These are phyloP conservation scores for Rubroboletus pulcherrimus DNA, from an alignment of 768 basidiomycete genomes.

Conservation along the genomic window DNA sequence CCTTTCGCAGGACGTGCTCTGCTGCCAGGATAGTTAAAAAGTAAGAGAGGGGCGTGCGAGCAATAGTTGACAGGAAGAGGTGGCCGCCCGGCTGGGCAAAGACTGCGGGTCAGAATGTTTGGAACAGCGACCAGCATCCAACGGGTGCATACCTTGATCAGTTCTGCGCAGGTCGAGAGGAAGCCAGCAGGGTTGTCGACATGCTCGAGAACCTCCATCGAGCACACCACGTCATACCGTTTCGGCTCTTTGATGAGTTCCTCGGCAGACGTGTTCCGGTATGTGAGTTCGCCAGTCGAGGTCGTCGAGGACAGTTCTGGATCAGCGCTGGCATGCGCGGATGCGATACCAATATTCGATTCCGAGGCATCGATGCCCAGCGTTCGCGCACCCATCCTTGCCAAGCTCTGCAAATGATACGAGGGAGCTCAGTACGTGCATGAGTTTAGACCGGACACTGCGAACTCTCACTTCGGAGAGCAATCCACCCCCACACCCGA, in stretches of 20 bases:
- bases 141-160: slow-evolving; percentile 69
- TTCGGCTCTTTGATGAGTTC: slow-evolving; percentile 57
- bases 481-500: slow-evolving; percentile 95
- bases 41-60: slow-evolving; percentile 76
- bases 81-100: slow-evolving; percentile 83
- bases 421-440: neutral
- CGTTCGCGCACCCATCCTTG: slow-evolving; percentile 83
- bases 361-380: slow-evolving; percentile 90
- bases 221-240: slow-evolving; percentile 89
- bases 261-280: slow-evolving; percentile 75
- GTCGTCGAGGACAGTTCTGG: slow-evolving; percentile 44
- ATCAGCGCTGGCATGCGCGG: slow-evolving; percentile 76
- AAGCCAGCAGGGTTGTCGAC: slow-evolving; percentile 90
- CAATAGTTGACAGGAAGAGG: slow-evolving; percentile 91
- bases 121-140: neutral
- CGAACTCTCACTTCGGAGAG: slow-evolving; percentile 71
- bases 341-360: slow-evolving; percentile 83
- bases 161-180: slow-evolving; percentile 71
- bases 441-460: too few species aligned
- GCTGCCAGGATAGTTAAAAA: slow-evolving; percentile 72
- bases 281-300: slow-evolving; percentile 45
- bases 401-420: slow-evolving; percentile 57
- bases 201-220: slow-evolving; percentile 98
- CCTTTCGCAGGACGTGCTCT: slow-evolving; percentile 76
- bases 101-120: slow-evolving; percentile 1